phyloP scores from a whole-genome alignment of 495 filamentous ascomycete species.

The Tuber brumale region DNA sequence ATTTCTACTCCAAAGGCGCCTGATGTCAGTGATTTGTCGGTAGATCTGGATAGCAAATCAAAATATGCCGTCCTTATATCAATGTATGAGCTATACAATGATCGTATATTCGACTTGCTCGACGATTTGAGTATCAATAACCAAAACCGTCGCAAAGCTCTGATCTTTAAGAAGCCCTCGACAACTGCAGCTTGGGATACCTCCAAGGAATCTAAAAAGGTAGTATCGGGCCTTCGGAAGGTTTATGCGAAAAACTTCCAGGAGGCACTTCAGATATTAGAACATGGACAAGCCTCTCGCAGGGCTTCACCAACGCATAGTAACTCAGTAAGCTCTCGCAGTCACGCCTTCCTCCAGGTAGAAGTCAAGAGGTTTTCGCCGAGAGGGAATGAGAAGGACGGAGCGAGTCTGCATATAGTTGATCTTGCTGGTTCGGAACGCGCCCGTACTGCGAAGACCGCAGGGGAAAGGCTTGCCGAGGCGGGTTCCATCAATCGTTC shows the following conservation, averaged over 20 bases:
- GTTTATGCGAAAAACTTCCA: conserved; percentile 76
- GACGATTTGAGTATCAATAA: conserved; percentile 49
- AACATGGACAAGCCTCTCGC: conserved; percentile 80
- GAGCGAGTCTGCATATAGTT: conserved; percentile 77
- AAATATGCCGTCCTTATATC: conserved; percentile 87
- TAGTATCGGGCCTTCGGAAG: conserved; percentile 86
- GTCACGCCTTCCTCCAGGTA: conserved; percentile 93
- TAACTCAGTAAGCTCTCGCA: conserved; percentile 80
- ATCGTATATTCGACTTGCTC: conserved; percentile 91
- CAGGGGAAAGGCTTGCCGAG: conserved; percentile 83
- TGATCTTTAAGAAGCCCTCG: conserved; percentile 38
- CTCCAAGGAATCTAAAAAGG: conserved; percentile 50
- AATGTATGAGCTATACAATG: conserved; percentile 99
- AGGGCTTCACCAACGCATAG: conserved; percentile 83
- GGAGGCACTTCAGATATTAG: conserved; percentile 84
- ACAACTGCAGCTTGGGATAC: conserved; percentile 33
- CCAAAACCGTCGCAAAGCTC: conserved; percentile 52
- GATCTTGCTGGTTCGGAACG: conserved; percentile 93
- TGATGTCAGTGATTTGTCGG: conserved; percentile 61
- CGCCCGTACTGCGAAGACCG: conserved; percentile 85
- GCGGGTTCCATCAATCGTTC: conserved; percentile 97
- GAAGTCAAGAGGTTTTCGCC: conserved; percentile 62
- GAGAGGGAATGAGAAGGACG: conserved; percentile 37
- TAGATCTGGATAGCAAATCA: conserved; percentile 61
- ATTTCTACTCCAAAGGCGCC: conserved; percentile 52